A percentile compares a stretch with the other conserved stretches of the same genome.
Evolutionary conservation across 2,329 filamentous ascomycete genomes (phyloP).

Genomic region (Sporothrix globosa): DNA sequence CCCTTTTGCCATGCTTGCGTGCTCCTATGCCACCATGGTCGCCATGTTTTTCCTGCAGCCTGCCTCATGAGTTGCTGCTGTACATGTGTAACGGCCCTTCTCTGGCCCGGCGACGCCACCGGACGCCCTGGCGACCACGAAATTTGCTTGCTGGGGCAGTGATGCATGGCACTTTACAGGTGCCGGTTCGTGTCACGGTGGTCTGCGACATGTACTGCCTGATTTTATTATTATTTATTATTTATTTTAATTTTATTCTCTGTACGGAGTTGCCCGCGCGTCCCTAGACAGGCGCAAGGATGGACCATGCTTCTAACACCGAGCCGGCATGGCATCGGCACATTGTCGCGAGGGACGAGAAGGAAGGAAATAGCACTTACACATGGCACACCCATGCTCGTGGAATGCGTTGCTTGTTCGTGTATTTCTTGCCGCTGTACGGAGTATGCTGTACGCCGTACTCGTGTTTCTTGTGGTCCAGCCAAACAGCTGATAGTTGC

Average conservation of each 20-base stretch:
- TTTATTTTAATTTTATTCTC: not conserved
- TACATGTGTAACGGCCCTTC: slow-evolving; percentile 27
- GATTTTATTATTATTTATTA: not conserved
- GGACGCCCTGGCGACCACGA: slow-evolving; percentile 5
- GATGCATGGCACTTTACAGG: slow-evolving; percentile 13
- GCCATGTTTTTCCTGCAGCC: slow-evolving; percentile 28
- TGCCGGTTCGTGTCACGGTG: slow-evolving; percentile 14
- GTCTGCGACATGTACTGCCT: not conserved
- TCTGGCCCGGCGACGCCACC: slow-evolving; percentile 13
- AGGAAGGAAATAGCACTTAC: not conserved
- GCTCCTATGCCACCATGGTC: not conserved
- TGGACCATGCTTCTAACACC: slow-evolving; percentile 14
- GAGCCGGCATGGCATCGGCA: slow-evolving; percentile 17
- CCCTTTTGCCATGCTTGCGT: not conserved
- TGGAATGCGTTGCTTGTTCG: not conserved
- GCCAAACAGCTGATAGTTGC: not conserved
- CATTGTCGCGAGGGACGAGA: slow-evolving; percentile 12
- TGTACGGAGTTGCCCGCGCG: not conserved
- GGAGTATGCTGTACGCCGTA: too few species aligned
- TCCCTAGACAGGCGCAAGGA: slow-evolving; percentile 3
- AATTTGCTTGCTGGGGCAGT: not conserved
- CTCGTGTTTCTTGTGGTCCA: slow-evolving; percentile 3
- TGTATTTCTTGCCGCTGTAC: not conserved
- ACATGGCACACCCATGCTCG: not conserved
- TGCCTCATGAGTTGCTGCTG: slow-evolving; percentile 29